These are phyloP conservation scores for Puccinia brachypodii DNA, from an alignment of 1,284 basidiomycete species.

Conservation along the genomic window DNA sequence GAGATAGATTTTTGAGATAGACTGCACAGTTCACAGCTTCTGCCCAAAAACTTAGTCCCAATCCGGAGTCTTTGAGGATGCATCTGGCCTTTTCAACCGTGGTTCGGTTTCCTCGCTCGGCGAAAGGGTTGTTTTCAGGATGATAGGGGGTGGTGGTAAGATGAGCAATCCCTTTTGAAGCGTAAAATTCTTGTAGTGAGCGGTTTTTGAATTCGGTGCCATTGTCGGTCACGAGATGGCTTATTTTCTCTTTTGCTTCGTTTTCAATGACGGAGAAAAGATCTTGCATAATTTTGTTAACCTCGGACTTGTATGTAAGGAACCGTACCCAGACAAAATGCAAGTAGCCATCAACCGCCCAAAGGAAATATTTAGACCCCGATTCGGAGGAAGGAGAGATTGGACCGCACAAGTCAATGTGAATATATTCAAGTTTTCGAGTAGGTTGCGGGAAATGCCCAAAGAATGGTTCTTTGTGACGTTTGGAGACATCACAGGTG, in stretches of 20 bases:
- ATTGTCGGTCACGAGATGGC: background rate
- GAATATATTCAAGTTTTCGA: background rate
- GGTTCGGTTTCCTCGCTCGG: slow-evolving; percentile 15
- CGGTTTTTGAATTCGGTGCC: background rate
- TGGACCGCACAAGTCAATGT: background rate
- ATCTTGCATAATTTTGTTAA: background rate
- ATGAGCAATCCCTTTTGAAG: background rate
- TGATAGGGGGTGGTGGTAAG: slow-evolving; percentile 3
- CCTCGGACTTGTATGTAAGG: background rate
- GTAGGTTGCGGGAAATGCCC: background rate
- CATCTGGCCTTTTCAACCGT: background rate
- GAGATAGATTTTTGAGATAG: background rate
- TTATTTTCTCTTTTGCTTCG: background rate
- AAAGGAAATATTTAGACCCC: background rate
- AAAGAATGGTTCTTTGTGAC: background rate
- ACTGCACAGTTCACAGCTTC: background rate
- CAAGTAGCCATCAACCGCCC: background rate
- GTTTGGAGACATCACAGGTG: background rate
- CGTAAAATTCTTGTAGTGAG: background rate
- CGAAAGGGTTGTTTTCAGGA: background rate
- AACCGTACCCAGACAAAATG: background rate
- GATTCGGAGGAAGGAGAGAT: background rate
- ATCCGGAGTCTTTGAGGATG: background rate
- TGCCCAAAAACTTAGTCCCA: background rate
- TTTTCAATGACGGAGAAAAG: background rate